Percentiles rank a stretch among this genome's conserved stretches.
Evolutionary conservation across 306 rosid species (phyloP).

Genomic region (Cucumis hystrix): DNA sequence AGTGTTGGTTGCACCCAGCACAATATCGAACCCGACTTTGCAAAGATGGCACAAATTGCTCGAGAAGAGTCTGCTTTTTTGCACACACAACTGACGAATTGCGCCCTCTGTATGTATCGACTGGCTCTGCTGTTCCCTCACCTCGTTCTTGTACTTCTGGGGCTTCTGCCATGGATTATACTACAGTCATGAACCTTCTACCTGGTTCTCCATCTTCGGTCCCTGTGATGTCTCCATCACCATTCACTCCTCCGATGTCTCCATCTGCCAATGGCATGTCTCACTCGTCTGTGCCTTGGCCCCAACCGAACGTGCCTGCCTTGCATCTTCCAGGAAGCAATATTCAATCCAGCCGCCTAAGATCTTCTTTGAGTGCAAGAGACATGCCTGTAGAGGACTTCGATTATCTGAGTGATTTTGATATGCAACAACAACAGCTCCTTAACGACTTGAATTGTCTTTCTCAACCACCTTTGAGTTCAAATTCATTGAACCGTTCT

Average conservation of each 20-base stretch:
- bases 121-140: slow-evolving; percentile 90
- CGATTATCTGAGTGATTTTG: slow-evolving; percentile 56
- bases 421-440: slow-evolving; percentile 68
- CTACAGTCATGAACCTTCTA: slow-evolving; percentile 76
- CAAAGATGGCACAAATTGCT: slow-evolving; percentile 74
- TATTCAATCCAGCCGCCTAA: slow-evolving; percentile 78
- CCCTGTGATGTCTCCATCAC: slow-evolving; percentile 76
- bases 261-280: slow-evolving; percentile 81
- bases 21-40: slow-evolving; percentile 87
- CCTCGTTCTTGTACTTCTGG: slow-evolving; percentile 74
- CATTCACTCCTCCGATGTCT: slow-evolving; percentile 84
- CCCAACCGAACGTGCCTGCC: slow-evolving; percentile 87
- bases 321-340: slow-evolving; percentile 85
- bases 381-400: slow-evolving; percentile 57
- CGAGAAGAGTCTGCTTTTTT: slow-evolving; percentile 86
- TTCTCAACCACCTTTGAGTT: slow-evolving; percentile 50
- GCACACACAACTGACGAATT: slow-evolving; percentile 86
- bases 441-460: slow-evolving; percentile 54
- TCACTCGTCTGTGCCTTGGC: slow-evolving; percentile 57
- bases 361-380: slow-evolving; percentile 78
- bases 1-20: slow-evolving; percentile 97
- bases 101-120: slow-evolving; percentile 75
- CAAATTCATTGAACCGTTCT: slow-evolving; percentile 50
- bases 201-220: slow-evolving; percentile 86
- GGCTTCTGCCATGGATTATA: slow-evolving; percentile 68